Conservation (phyloP, 139 green algal genomes). For the Chlorella sp. region DNA sequence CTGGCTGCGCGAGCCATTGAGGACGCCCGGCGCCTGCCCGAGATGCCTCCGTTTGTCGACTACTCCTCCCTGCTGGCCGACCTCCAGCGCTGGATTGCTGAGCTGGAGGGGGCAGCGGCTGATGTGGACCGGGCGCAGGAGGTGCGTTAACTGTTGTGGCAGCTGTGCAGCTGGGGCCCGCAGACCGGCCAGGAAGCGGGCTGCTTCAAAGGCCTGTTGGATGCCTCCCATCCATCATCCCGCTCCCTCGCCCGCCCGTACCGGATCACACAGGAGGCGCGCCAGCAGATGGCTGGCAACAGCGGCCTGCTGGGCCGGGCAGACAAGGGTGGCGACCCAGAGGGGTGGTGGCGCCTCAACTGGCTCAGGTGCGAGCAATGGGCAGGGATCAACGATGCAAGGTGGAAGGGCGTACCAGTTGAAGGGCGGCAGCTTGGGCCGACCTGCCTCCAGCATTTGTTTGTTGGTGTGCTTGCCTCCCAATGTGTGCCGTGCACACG, state of each 20-base stretch:
- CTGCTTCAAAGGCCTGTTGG: no score
- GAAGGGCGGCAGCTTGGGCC: no score
- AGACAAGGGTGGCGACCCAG: neutral
- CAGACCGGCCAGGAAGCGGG: no score
- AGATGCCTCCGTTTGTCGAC: neutral
- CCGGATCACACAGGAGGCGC: no score
- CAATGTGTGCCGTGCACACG: no score
- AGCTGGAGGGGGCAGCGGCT: neutral
- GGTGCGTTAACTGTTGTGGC: neutral
- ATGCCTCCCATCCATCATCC: no score
- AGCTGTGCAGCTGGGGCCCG: no score
- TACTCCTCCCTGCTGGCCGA: neutral
- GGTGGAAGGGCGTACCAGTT: no score
- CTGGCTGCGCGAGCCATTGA: neutral
- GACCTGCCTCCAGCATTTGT: no score
- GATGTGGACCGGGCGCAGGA: neutral
- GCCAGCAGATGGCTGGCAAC: neutral
- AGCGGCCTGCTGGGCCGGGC: neutral
- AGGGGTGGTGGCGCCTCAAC: neutral
- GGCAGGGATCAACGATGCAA: no score
- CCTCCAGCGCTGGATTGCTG: neutral
- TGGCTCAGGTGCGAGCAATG: slow-evolving; percentile 4
- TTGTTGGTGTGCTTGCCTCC: no score
- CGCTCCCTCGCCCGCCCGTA: no score
- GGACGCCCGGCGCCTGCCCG: neutral